A percentile compares a stretch with the other conserved stretches of the same genome.
Conservation (phyloP, 2,329 filamentous ascomycete species). For the Pseudocercospora fijiensis region DNA sequence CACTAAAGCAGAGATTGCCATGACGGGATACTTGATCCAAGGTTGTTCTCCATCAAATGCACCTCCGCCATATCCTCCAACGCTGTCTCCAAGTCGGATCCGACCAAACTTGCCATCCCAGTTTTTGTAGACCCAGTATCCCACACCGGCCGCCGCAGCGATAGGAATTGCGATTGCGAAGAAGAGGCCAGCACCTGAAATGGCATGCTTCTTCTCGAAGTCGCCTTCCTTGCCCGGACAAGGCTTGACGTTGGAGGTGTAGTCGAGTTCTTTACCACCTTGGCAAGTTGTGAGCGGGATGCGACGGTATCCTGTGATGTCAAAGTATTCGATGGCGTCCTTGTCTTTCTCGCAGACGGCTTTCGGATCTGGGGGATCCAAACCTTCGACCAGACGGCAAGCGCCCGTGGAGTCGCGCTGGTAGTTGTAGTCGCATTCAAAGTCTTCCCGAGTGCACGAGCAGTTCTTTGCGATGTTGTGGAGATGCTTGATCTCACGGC, state of each 20-base stretch:
- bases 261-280: slow-evolving; percentile 73
- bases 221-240: slow-evolving; percentile 82
- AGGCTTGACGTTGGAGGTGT: slow-evolving; percentile 58
- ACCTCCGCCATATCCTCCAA: slow-evolving; percentile 31
- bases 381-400: slow-evolving; percentile 74
- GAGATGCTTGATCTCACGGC: slow-evolving; percentile 59
- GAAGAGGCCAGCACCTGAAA: slow-evolving; percentile 74
- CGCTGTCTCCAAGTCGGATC: slow-evolving; percentile 74
- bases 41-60: slow-evolving; percentile 68
- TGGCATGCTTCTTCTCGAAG: slow-evolving; percentile 69
- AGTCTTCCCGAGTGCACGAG: slow-evolving; percentile 79
- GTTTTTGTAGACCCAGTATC: slow-evolving; percentile 81
- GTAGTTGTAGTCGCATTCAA: slow-evolving; percentile 96
- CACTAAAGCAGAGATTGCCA: slow-evolving; percentile 54
- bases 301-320: slow-evolving; percentile 82
- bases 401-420: slow-evolving; percentile 74
- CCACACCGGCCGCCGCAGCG: slow-evolving; percentile 65
- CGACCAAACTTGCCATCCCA: slow-evolving; percentile 91
- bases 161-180: slow-evolving; percentile 80
- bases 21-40: slow-evolving; percentile 73
- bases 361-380: slow-evolving; percentile 61
- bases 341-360: slow-evolving; percentile 62
- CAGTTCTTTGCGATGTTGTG: slow-evolving; percentile 74
- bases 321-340: slow-evolving; percentile 73
- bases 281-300: slow-evolving; percentile 86